Conservation (phyloP, 2,329 filamentous ascomycete species). For the Fusarium sp. region DNA sequence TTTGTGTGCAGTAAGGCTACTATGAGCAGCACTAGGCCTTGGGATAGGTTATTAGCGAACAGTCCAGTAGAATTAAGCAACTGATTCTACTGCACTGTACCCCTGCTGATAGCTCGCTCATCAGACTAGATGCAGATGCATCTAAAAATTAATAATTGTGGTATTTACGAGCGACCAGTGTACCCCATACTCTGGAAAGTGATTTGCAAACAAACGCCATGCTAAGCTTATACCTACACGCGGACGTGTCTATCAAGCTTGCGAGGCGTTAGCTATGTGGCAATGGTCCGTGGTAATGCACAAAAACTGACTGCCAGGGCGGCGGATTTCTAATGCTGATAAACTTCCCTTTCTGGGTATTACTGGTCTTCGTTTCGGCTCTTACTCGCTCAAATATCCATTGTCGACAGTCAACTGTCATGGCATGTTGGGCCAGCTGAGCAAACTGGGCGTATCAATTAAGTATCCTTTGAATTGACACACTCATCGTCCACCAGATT, state of each 20-base stretch:
- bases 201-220: conserved; percentile 15
- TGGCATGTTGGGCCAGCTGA: conserved; percentile 11
- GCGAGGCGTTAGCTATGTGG: conserved; percentile 12
- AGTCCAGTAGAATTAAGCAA: conserved; percentile 15
- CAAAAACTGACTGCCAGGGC: background rate
- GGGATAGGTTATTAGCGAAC: conserved; percentile 1
- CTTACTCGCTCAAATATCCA: conserved; percentile 35
- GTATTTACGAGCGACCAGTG: background rate
- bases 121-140: conserved; percentile 31
- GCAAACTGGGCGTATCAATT: conserved; percentile 25
- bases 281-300: background rate
- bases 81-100: background rate
- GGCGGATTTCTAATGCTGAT: conserved; percentile 1
- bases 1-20: background rate
- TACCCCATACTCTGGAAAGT: background rate
- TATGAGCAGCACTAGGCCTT: background rate
- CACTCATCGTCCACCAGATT: conserved; percentile 34
- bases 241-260: conserved; percentile 12
- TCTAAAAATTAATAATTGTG: background rate
- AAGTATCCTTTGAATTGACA: conserved; percentile 34
- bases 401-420: conserved; percentile 5
- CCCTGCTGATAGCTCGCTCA: conserved; percentile 13
- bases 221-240: conserved; percentile 11
- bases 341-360: conserved; percentile 18
- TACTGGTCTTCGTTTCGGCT: conserved; percentile 19